Evolutionary conservation across 2,329 filamentous ascomycete species (phyloP).

Genomic region (Penicillium sp.): DNA sequence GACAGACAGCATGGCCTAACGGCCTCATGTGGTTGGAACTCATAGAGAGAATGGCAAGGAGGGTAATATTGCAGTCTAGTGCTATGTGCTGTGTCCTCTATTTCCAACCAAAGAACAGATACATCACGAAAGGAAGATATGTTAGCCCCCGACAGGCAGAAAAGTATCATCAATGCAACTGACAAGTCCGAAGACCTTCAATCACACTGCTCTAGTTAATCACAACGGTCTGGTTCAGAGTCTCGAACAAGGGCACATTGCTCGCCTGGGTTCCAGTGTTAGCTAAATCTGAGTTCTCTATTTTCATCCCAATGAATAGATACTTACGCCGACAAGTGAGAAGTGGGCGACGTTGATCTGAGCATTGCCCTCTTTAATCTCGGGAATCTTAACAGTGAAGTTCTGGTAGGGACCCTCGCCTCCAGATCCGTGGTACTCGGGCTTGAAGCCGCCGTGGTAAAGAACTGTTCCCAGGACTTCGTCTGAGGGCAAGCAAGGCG

Average conservation of each 20-base stretch:
- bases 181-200: background rate
- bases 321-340: slow-evolving; percentile 35
- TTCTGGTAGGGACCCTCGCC: slow-evolving; percentile 34
- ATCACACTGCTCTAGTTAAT: slow-evolving; percentile 15
- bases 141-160: background rate
- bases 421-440: slow-evolving; percentile 28
- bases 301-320: background rate
- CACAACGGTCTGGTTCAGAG: slow-evolving; percentile 29
- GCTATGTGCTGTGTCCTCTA: background rate
- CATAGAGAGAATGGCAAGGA: no score
- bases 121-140: slow-evolving; percentile 1
- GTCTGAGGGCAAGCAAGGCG: slow-evolving; percentile 20
- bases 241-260: slow-evolving; percentile 26
- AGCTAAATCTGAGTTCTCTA: background rate
- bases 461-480: slow-evolving; percentile 30
- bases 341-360: slow-evolving; percentile 35
- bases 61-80: background rate
- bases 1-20: no score
- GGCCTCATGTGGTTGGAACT: no score
- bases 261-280: slow-evolving; percentile 23
- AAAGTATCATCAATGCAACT: background rate
- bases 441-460: slow-evolving; percentile 34
- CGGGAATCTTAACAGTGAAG: slow-evolving; percentile 34
- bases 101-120: background rate
- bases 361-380: slow-evolving; percentile 16